Conservation (phyloP, 2,329 filamentous ascomycete genomes). For the Aureobasidium lini region DNA sequence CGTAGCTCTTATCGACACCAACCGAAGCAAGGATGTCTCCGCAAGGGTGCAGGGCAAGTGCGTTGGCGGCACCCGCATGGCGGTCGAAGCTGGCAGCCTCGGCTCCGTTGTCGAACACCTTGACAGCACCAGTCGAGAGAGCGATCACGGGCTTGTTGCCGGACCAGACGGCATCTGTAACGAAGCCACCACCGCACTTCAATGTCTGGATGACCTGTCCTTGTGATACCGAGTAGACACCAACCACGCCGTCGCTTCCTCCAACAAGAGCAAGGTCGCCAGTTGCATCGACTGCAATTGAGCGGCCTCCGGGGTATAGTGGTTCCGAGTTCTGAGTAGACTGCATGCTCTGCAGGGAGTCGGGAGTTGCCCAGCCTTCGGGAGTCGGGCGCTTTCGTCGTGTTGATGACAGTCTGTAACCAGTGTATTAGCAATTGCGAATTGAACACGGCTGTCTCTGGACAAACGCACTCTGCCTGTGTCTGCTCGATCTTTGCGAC, state of each 20-base stretch:
- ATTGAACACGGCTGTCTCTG: background rate
- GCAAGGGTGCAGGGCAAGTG: constrained; percentile 72
- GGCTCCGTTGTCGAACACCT: constrained; percentile 65
- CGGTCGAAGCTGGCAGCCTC: constrained; percentile 65
- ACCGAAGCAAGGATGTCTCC: constrained; percentile 79
- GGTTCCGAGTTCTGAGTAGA: constrained; percentile 47
- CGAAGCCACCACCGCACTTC: constrained; percentile 53
- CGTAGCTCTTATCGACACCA: constrained; percentile 84
- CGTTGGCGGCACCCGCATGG: constrained; percentile 75
- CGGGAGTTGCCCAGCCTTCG: constrained; percentile 72
- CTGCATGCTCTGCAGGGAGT: constrained; percentile 58
- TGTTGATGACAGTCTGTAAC: constrained; percentile 67
- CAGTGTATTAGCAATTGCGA: constrained; percentile 19
- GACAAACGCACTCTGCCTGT: constrained; percentile 63
- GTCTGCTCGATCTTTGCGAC: constrained; percentile 68
- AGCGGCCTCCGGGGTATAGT: constrained; percentile 51
- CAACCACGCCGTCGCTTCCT: constrained; percentile 65
- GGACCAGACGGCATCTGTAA: constrained; percentile 61
- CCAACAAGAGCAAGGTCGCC: constrained; percentile 65
- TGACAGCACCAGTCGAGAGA: constrained; percentile 69
- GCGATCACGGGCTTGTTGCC: constrained; percentile 63
- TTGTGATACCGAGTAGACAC: constrained; percentile 70
- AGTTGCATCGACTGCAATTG: constrained; percentile 50
- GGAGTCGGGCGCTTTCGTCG: constrained; percentile 85
- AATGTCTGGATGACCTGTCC: constrained; percentile 67